These are phyloP conservation scores for Xylariaceae sp. DNA, from an alignment of 2,329 filamentous ascomycete genomes.

Conservation along the genomic window DNA sequence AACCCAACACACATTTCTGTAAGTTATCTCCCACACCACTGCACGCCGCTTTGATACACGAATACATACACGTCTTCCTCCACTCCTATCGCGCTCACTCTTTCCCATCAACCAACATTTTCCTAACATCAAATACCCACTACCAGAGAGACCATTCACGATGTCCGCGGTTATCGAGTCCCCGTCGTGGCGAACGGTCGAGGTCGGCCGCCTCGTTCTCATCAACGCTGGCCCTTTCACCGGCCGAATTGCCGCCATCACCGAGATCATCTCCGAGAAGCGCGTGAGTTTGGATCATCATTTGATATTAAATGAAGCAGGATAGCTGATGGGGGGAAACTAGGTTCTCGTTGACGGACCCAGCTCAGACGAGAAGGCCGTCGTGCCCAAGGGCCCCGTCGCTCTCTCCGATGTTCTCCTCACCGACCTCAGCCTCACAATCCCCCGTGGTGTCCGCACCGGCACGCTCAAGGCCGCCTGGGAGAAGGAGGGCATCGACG, in stretches of 20 bases:
- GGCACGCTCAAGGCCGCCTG: constrained; percentile 81
- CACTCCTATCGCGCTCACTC: constrained; percentile 10
- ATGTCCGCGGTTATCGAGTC: constrained; percentile 66
- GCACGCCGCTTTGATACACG: too few species aligned
- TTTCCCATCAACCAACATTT: constrained; percentile 11
- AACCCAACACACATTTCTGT: neutral
- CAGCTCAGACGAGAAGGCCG: constrained; percentile 72
- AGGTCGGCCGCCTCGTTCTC: constrained; percentile 96
- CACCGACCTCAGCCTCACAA: constrained; percentile 82
- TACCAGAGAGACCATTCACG: constrained; percentile 10
- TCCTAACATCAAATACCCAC: too few species aligned
- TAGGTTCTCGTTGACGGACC: constrained; percentile 97
- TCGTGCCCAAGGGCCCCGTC: constrained; percentile 82
- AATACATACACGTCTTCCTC: too few species aligned
- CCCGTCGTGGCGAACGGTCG: constrained; percentile 90
- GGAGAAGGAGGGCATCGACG: constrained; percentile 87
- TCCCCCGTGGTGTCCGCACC: constrained; percentile 80
- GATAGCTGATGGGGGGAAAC: constrained; percentile 17
- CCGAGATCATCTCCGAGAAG: constrained; percentile 99
- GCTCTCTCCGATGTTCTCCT: constrained; percentile 80
- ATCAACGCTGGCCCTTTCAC: constrained; percentile 77
- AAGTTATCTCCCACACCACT: too few species aligned
- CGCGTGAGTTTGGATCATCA: constrained; percentile 67
- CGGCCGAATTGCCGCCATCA: constrained; percentile 87
- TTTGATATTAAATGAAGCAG: constrained; percentile 7